These are phyloP conservation scores for Gastrolobium villosum DNA, from an alignment of 306 rosid species.

Conservation along the genomic window DNA sequence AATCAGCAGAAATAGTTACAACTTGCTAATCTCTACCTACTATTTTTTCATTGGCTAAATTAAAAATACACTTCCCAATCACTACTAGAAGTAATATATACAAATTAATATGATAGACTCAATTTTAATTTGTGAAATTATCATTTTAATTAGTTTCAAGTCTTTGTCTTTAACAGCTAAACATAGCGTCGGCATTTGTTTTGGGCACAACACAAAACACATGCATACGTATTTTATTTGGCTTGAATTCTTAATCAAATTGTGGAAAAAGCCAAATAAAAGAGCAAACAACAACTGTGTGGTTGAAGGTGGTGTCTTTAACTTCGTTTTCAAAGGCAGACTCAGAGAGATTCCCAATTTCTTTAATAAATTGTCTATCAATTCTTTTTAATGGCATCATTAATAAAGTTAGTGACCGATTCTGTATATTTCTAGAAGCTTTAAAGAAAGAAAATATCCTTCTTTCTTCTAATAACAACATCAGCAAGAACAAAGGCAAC, in stretches of 20 bases:
- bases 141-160: conserved; percentile 49
- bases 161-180: conserved; percentile 49
- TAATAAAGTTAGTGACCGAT: conserved; percentile 23
- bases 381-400: conserved; percentile 9
- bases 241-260: conserved; percentile 4
- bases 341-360: conserved; percentile 46
- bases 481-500: neutral
- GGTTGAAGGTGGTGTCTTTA: conserved; percentile 44
- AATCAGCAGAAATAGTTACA: conserved; percentile 34
- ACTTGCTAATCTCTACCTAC: conserved; percentile 50
- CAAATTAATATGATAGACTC: neutral
- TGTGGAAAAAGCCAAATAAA: conserved; percentile 25
- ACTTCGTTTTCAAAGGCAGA: conserved; percentile 39
- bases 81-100: neutral
- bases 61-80: conserved; percentile 5
- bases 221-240: conserved; percentile 13
- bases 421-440: neutral
- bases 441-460: neutral
- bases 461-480: conserved; percentile 15
- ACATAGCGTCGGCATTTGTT: conserved; percentile 50
- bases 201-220: conserved; percentile 21
- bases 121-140: conserved; percentile 26
- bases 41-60: conserved; percentile 29
- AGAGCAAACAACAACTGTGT: conserved; percentile 47
- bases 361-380: conserved; percentile 22